Evolutionary conservation across 2,329 filamentous ascomycete species (phyloP), one percentile per base, ranked within the genome.

Genomic region (Teratosphaeria viscida): DNA sequence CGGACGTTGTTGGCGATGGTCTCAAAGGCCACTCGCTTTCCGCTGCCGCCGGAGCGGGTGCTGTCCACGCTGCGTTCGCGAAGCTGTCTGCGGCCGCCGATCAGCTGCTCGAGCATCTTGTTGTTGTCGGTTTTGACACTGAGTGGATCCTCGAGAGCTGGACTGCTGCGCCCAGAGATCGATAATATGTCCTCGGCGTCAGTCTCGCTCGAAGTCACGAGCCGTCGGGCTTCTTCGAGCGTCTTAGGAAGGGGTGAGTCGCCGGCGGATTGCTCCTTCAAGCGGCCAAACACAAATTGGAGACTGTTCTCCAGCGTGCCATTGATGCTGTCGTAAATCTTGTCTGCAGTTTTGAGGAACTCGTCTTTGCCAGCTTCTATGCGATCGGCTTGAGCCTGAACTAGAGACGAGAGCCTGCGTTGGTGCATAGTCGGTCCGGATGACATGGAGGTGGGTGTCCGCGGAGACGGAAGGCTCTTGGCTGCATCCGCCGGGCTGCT

Each of bases 271-370:
- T 85, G 80, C 72, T 96, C 91, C 62, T 88, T 90, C 23, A 96
- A 79, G 65, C 91, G 89, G 16, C 92, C 92, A 58, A 99, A 85
- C 27, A 99, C 78, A 71, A 97, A 95, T 61, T 91, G 94, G 76
- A 96, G 95, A 71, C 91, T 96, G 68, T 90, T 91, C 61, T 92
- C 92, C 3, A 97, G 78, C 55, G 90, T 95, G 69, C 83, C 92
- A 63, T 92, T 89, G 65, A 99, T 96, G 39, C 86, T 95, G 70
- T 96, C 95, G 64, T 97, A 80, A 1, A 92, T 84, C 71, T 96
- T 91, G 69, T 99, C 94, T 11, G 94, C 94, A 0, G 90, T 92
- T 66, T 83, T 91, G 61, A 95, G 83, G 29, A 81, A 75, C 23
- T 77, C 76, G n/a, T 78, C 77, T 6, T 77, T 84, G 27, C 96